phyloP scores from a whole-genome alignment of 129 eudicot genomes.

The Flaveria brownii region DNA sequence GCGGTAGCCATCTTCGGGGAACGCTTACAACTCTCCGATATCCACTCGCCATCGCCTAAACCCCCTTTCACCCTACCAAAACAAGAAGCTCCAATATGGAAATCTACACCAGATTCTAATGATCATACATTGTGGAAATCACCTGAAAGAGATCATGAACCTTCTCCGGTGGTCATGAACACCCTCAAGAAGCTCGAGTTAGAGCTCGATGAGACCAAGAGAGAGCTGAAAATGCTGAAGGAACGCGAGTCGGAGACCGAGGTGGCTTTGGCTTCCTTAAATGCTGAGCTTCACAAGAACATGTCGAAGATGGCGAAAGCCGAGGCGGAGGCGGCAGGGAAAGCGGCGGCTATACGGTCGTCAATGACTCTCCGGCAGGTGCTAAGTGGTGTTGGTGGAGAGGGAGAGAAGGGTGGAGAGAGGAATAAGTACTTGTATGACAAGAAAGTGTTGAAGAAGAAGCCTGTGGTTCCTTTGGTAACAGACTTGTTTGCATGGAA shows the following conservation, averaged over 20 bases:
- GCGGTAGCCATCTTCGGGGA: conserved; percentile 66
- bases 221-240: conserved; percentile 56
- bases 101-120: conserved; percentile 25
- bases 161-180: conserved; percentile 26
- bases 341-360: conserved; percentile 32
- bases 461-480: conserved; percentile 77
- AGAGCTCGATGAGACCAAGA: conserved; percentile 69
- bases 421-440: conserved; percentile 29
- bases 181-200: conserved; percentile 57
- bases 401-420: conserved; percentile 12
- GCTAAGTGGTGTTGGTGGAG: conserved; percentile 35
- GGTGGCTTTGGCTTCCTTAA: conserved; percentile 77
- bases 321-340: conserved; percentile 55
- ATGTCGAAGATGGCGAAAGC: conserved; percentile 79
- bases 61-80: conserved; percentile 39
- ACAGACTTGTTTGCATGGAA: conserved; percentile 69
- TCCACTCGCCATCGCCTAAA: conserved; percentile 53
- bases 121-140: conserved; percentile 13
- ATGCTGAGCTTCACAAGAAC: conserved; percentile 88
- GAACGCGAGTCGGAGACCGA: conserved; percentile 71
- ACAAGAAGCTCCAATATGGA: conserved; percentile 50
- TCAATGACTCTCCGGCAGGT: conserved; percentile 52
- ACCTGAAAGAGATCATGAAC: background rate
- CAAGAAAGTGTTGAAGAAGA: conserved; percentile 53
- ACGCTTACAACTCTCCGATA: conserved; percentile 37